These are phyloP conservation scores for Venturia pyrina DNA, from an alignment of 2,329 filamentous ascomycete genomes.

Conservation along the genomic window DNA sequence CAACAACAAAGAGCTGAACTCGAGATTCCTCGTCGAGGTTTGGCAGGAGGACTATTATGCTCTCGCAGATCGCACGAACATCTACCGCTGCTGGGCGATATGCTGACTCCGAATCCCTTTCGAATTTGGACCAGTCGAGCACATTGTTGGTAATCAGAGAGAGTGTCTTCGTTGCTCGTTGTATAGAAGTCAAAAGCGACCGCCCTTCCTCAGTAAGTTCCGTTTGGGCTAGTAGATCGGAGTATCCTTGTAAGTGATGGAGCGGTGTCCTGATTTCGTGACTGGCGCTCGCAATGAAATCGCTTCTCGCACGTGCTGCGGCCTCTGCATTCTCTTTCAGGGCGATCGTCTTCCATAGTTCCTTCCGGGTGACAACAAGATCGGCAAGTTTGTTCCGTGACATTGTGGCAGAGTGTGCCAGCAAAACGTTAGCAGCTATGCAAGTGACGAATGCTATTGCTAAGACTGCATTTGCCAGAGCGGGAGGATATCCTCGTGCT, in stretches of 20 bases:
- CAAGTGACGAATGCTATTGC: conserved; percentile 25
- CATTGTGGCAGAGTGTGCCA: conserved; percentile 25
- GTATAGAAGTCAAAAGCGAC: conserved; percentile 23
- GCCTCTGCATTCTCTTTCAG: conserved; percentile 26
- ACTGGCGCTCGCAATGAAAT: conserved; percentile 27
- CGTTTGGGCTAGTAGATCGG: conserved; percentile 23
- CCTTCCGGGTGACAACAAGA: conserved; percentile 25
- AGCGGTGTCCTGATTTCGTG: conserved; percentile 28
- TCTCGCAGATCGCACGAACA: conserved; percentile 24
- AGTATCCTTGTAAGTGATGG: conserved; percentile 28
- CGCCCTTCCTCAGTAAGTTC: conserved; percentile 24
- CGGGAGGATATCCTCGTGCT: conserved; percentile 22
- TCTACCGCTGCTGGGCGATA: conserved; percentile 24
- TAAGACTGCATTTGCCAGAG: conserved; percentile 22
- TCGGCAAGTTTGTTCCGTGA: conserved; percentile 19
- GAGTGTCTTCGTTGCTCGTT: conserved; percentile 25
- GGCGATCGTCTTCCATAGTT: conserved; percentile 25
- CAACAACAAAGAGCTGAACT: conserved; percentile 24
- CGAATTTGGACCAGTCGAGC: conserved; percentile 28
- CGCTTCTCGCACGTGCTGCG: conserved; percentile 22
- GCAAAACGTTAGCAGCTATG: conserved; percentile 25
- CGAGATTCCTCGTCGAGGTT: conserved; percentile 24
- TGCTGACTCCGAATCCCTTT: conserved; percentile 21
- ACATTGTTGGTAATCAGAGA: conserved; percentile 29
- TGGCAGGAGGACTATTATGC: conserved; percentile 23